Evolutionary conservation across 257 asterid genomes (phyloP).

Genomic region (Solanum paucissectum): DNA sequence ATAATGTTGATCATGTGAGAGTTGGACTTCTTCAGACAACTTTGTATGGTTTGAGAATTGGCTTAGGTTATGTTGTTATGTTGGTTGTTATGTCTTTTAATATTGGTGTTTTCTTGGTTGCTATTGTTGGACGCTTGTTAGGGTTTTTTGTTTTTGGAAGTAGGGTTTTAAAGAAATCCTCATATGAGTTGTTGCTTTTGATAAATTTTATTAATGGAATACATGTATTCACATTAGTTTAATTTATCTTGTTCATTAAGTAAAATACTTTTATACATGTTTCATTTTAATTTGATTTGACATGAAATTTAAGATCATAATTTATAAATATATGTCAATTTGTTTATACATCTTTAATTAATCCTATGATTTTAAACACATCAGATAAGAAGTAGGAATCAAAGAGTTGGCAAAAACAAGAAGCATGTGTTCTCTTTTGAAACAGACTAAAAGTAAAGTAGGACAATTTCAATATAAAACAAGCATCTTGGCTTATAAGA

Average conservation of each 20-base stretch:
- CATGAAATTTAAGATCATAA: too few species aligned
- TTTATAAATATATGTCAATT: background rate
- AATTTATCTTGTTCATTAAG: background rate
- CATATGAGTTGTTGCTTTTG: slow-evolving; percentile 17
- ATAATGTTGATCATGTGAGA: background rate
- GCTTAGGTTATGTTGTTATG: slow-evolving; percentile 61
- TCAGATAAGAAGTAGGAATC: too few species aligned
- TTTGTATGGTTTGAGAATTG: slow-evolving; percentile 36
- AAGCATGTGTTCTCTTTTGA: too few species aligned
- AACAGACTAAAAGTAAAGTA: too few species aligned
- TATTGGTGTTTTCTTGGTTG: slow-evolving; percentile 53
- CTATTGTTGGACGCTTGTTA: slow-evolving; percentile 41
- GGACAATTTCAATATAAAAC: background rate
- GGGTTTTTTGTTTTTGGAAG: slow-evolving; percentile 64
- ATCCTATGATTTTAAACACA: background rate
- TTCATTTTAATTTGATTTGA: too few species aligned
- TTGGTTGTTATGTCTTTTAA: slow-evolving; percentile 76
- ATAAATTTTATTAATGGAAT: background rate
- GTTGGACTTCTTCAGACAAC: slow-evolving; percentile 37
- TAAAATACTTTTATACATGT: too few species aligned
- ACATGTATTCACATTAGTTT: background rate
- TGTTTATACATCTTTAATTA: too few species aligned
- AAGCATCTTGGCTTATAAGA: too few species aligned
- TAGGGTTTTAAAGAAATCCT: slow-evolving; percentile 29
- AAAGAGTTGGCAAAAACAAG: too few species aligned